Percentiles rank a stretch among this genome's conserved stretches.
Conservation (phyloP, 1,284 basidiomycete species). For the Cutaneotrichosporon sp. region DNA sequence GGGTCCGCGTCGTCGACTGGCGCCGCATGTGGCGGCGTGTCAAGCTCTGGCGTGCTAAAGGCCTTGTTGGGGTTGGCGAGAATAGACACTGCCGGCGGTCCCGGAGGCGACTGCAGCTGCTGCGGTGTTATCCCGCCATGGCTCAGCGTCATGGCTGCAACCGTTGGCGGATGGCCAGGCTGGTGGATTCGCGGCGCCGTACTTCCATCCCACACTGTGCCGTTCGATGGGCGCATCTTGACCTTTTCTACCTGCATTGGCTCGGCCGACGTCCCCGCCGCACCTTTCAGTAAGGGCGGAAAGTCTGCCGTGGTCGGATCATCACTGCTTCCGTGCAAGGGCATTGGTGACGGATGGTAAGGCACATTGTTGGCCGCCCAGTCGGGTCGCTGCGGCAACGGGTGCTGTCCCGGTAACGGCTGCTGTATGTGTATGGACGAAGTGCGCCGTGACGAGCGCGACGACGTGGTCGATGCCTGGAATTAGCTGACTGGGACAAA, state of each 20-base stretch:
- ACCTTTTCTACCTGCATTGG: conserved; percentile 44
- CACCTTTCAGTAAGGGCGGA: conserved; percentile 28
- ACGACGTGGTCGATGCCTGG: conserved; percentile 36
- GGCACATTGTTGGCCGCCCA: conserved; percentile 45
- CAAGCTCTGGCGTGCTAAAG: not conserved
- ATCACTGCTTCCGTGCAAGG: not conserved
- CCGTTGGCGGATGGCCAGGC: not conserved
- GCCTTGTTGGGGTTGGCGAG: conserved; percentile 10
- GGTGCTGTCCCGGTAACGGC: conserved; percentile 35
- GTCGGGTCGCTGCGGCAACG: conserved; percentile 41
- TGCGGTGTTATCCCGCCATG: conserved; percentile 1
- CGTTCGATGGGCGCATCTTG: conserved; percentile 21
- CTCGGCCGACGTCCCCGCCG: conserved; percentile 29
- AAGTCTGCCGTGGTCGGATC: conserved; percentile 32
- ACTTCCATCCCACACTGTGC: conserved; percentile 33
- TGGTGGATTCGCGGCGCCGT: conserved; percentile 11
- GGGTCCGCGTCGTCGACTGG: conserved; percentile 17
- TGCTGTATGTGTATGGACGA: conserved; percentile 32
- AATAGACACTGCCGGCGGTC: conserved; percentile 5
- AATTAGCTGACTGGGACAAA: not conserved
- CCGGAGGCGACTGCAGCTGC: not conserved
- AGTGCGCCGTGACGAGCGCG: conserved; percentile 34
- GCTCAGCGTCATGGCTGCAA: not conserved
- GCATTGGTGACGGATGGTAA: conserved; percentile 39
- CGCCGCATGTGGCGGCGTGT: not conserved